Evolutionary conservation across 208 protist species (phyloP).

Genomic region (Trypanosoma conorhini): DNA sequence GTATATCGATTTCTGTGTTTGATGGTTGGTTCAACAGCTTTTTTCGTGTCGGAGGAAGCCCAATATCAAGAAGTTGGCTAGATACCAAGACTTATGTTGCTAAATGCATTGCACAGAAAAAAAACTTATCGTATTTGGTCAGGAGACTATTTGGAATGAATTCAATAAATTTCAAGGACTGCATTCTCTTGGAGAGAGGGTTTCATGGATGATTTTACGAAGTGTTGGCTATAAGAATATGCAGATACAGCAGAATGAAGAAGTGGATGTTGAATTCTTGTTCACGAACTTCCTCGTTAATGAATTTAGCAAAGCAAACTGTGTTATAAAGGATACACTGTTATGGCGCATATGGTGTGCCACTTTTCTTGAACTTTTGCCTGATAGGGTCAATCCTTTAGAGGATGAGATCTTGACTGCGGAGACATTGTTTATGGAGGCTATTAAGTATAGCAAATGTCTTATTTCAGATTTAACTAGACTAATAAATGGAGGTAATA

Average conservation of each 20-base stretch:
- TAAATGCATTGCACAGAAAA: conserved; percentile 22
- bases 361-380: conserved; percentile 7
- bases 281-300: neutral
- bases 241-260: neutral
- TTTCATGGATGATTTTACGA: conserved; percentile 16
- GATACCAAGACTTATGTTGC: conserved; percentile 27
- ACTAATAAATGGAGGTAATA: conserved; percentile 2
- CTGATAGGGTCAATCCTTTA: neutral
- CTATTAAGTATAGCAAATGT: conserved; percentile 1
- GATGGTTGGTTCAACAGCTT: conserved; percentile 25
- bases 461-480: conserved; percentile 9
- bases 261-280: neutral
- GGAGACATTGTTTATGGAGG: conserved; percentile 10
- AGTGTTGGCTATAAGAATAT: conserved; percentile 1
- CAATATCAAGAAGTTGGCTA: conserved; percentile 28
- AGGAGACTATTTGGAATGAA: conserved; percentile 19
- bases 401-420: neutral
- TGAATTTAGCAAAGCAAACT: neutral
- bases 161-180: conserved; percentile 11
- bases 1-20: conserved; percentile 24
- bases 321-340: conserved; percentile 5
- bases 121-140: conserved; percentile 8
- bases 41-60: neutral
- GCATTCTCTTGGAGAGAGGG: conserved; percentile 11
- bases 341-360: conserved; percentile 27